Base-by-base conservation (phyloP, 2,329 filamentous ascomycete species). In the Lachnum nothofagi region DNA sequence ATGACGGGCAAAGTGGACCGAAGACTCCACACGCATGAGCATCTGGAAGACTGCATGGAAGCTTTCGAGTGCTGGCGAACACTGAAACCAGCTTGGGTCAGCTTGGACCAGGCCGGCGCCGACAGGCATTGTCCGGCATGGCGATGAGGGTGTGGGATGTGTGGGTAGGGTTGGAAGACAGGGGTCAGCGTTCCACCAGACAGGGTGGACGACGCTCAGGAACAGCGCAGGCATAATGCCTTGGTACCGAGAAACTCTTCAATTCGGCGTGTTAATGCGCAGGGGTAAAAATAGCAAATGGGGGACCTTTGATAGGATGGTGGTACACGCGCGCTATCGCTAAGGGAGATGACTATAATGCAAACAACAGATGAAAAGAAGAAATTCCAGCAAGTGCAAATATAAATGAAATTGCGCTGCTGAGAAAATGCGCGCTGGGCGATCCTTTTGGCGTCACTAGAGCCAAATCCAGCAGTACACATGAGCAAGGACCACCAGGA, bases 21-120 rank as follows among this genome's bases (percentile, higher is more conserved):
- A 42, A 19, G 9, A 24, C 38, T 46, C 40, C 52, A 53, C 50
- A 44, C 47, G 50, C 56, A 58, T 55, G 44, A 52, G 48, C 25
- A 44, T 56, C 48, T 58, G 44, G 57, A 59, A 59, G 41, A 46
- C 44, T 51, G 57, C 46, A 60, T 60, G 49, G 59, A 61, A 61
- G 58, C 42, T 47, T 57, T 41, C 56, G 60, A 56, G 59, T 57
- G 46, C 41, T 43, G 19, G 37, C 27, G 17, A 45, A 29, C 12
- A 43, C 50, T 48, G 33, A 48, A 48, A 48, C 44, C 27, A 35
- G 16, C 34, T 9, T 25, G 16, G 35, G 20, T 24, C 40, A 19
- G 23, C 40, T 31, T 20, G 9, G 7, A 4, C 23, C 23, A 29
- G 7, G 33, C 33, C 45, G 34, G 45, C 38, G 45, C 35, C 45